Base-by-base conservation (phyloP, 2,329 filamentous ascomycete genomes). In the Neofusicoccum ribis region DNA sequence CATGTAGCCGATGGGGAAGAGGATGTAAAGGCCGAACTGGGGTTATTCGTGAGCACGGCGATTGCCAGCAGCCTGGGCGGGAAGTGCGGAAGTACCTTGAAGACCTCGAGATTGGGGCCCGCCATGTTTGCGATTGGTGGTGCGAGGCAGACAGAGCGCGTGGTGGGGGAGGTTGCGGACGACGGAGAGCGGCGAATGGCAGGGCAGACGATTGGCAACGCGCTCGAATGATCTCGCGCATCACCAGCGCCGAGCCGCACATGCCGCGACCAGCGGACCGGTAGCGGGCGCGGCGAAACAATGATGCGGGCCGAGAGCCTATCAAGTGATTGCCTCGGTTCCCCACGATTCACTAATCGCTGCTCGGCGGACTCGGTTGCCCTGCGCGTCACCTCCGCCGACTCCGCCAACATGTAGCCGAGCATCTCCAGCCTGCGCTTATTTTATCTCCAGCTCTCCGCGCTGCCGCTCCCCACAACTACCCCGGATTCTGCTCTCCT, bases 1-100 rank as follows among this genome's bases (percentile, higher is more conserved):
- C 95, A 99, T 99, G 84, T 95, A 93, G 72, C 92, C 93, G 74
- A 99, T 98, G 17, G 95, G 95, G 81, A 99, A 99, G 86, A 97
- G 90, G 82, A 99, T 89, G 83, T 99, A 99, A 86, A 96, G 91
- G 82, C 94, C 93, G 79, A 99, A 99, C 94, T 61, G 27, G 20
- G 51, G 31, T 50, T 49, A n/a, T 49, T 46, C 41, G 63, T 63
- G 11, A 58, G 51, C 59, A 36, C 65, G 65, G 39, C 43, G 46
- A 36, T 63, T 15, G 56, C 54, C 15, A 50, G 31, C 56, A 36
- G 56, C 56, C 9, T 36, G 47, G n/a, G 36, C 58, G 31, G 46
- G 5, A 37, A 69, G 78, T 65, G 43, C 56, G 17, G 11, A 11
- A 27, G 14, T 81, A 95, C 94, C 83, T 97, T 98, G 86, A 96